Evolutionary conservation across 768 basidiomycete species (phyloP).

Genomic region (Tylopilus sp.): DNA sequence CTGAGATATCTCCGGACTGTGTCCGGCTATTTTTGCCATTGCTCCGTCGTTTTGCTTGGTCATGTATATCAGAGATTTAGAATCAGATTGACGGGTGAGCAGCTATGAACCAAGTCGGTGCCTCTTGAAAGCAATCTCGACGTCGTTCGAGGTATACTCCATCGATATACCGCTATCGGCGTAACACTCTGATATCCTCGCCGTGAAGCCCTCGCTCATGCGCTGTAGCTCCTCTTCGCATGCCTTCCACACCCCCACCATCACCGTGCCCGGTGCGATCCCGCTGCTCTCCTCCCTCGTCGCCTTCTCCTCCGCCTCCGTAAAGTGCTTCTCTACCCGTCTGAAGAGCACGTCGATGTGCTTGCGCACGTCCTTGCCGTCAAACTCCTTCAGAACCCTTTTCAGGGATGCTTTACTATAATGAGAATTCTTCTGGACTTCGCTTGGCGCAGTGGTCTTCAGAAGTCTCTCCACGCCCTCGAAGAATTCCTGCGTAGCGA

Average conservation of each 20-base stretch:
- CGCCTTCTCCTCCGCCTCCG: conserved; percentile 69
- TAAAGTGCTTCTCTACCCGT: conserved; percentile 95
- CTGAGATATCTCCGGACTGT: conserved; percentile 7
- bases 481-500: conserved; percentile 75
- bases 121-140: conserved; percentile 74
- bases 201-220: conserved; percentile 66
- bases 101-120: conserved; percentile 41
- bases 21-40: not conserved
- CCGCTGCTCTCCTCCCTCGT: conserved; percentile 52
- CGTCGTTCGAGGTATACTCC: conserved; percentile 72
- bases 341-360: conserved; percentile 82
- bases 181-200: conserved; percentile 76
- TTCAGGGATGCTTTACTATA: conserved; percentile 80
- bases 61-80: conserved; percentile 6
- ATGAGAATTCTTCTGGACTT: conserved; percentile 69
- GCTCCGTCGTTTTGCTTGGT: not conserved
- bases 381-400: conserved; percentile 82
- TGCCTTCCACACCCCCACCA: conserved; percentile 87
- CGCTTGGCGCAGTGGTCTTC: conserved; percentile 71
- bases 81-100: conserved; percentile 5
- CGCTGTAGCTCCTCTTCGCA: conserved; percentile 81
- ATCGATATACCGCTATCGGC: conserved; percentile 64
- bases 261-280: conserved; percentile 58
- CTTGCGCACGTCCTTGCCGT: conserved; percentile 86
- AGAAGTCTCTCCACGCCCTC: conserved; percentile 88